phyloP scores from a whole-genome alignment of 2,329 filamentous ascomycete genomes.

The Clonostachys rhizophaga region DNA sequence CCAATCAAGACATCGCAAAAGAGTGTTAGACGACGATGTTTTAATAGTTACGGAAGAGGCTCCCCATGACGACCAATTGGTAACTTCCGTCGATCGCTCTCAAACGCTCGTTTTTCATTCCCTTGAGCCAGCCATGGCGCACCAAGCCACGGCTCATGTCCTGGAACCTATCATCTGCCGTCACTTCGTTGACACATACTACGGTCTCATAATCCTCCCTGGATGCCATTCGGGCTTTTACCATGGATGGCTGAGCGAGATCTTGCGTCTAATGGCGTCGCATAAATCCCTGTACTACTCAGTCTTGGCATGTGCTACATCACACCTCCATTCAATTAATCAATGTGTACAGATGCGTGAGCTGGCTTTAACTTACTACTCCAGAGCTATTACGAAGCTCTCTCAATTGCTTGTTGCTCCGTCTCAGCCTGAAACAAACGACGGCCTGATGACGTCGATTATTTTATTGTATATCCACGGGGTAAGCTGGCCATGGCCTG shows the following conservation, averaged over 20 bases:
- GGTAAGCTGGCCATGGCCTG: slow-evolving; percentile 4
- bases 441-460: slow-evolving; percentile 14
- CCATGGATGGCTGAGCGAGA: slow-evolving; percentile 18
- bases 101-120: not conserved
- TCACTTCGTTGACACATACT: slow-evolving; percentile 13
- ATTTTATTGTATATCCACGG: slow-evolving; percentile 16
- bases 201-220: slow-evolving; percentile 14
- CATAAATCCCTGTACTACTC: slow-evolving; percentile 18
- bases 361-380: slow-evolving; percentile 13
- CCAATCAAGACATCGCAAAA: not conserved
- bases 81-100: not conserved
- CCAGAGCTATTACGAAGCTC: slow-evolving; percentile 9
- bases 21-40: not conserved
- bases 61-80: not conserved
- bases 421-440: slow-evolving; percentile 8
- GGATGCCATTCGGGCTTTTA: slow-evolving; percentile 17
- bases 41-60: not conserved
- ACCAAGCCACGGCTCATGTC: not conserved
- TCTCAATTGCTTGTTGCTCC: slow-evolving; percentile 6
- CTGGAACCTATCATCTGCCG: slow-evolving; percentile 8
- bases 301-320: slow-evolving; percentile 16
- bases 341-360: slow-evolving; percentile 8
- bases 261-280: slow-evolving; percentile 15
- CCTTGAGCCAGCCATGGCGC: slow-evolving; percentile 1
- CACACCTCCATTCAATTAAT: slow-evolving; percentile 12